Evolutionary conservation across 345 rosid genomes (phyloP).

Genomic region (Nasturtium officinale): DNA sequence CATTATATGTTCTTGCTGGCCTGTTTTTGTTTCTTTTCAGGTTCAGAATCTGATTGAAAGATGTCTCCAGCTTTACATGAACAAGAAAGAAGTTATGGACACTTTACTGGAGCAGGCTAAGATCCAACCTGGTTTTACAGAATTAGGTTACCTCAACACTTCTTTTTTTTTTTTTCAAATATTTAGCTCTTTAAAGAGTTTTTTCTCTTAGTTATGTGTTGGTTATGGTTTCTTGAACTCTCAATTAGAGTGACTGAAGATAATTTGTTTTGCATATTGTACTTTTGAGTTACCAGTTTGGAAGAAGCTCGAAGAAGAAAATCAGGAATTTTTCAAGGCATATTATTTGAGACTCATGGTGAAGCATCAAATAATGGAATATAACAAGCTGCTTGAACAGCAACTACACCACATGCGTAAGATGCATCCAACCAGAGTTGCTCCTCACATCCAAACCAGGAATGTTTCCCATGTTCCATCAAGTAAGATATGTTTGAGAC

Average conservation of each 20-base stretch:
- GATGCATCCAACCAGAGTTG: constrained; percentile 57
- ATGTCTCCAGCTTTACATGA: constrained; percentile 92
- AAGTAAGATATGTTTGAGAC: constrained; percentile 50
- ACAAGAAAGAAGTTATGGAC: constrained; percentile 79
- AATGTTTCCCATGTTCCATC: constrained; percentile 65
- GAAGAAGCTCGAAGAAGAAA: constrained; percentile 98
- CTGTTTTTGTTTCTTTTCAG: constrained; percentile 44
- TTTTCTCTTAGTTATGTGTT: neutral
- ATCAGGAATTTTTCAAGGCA: constrained; percentile 81
- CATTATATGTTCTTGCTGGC: neutral
- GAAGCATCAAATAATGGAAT: constrained; percentile 82
- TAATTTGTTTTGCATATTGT: neutral
- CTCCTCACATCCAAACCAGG: constrained; percentile 54
- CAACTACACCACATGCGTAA: constrained; percentile 73
- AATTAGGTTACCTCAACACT: constrained; percentile 58
- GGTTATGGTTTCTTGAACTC: constrained; percentile 8
- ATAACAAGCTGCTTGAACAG: constrained; percentile 85
- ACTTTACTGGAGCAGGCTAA: constrained; percentile 73
- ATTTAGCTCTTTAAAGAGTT: neutral
- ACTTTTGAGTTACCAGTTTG: constrained; percentile 60
- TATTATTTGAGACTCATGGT: constrained; percentile 82
- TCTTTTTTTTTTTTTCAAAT: neutral
- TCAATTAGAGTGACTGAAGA: neutral
- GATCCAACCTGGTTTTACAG: constrained; percentile 91
- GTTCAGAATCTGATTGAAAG: constrained; percentile 89